These are phyloP conservation scores for Talaromyces stipitatus DNA, from an alignment of 495 filamentous ascomycete genomes.

Conservation along the genomic window DNA sequence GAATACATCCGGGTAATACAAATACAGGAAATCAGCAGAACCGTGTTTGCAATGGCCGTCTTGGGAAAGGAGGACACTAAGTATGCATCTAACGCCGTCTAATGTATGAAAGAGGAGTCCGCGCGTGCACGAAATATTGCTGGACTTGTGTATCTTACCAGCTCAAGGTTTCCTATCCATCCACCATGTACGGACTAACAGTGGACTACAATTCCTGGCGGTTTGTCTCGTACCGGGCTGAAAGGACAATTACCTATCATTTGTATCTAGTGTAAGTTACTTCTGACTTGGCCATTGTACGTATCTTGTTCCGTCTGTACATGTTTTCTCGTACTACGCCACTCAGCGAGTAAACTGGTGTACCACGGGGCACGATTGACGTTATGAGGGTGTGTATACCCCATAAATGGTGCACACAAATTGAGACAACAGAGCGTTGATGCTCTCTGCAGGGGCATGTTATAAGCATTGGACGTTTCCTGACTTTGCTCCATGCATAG, in stretches of 20 bases:
- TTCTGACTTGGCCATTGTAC: too few relatives aligned
- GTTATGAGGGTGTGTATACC: background rate
- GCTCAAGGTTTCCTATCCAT: background rate
- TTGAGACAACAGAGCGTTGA: background rate
- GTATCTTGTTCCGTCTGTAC: too few relatives aligned
- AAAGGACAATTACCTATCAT: background rate
- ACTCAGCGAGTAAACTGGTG: background rate
- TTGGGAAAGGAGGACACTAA: background rate
- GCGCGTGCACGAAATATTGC: background rate
- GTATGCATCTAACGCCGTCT: background rate
- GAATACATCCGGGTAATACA: background rate
- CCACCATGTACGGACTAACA: background rate
- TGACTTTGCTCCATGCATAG: background rate
- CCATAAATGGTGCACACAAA: background rate
- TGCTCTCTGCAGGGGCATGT: background rate
- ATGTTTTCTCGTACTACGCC: background rate
- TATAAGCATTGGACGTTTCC: background rate
- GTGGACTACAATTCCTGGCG: background rate
- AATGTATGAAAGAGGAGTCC: slow-evolving; percentile 1
- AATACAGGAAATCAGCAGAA: background rate
- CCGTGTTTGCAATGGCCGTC: background rate
- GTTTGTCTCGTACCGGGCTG: background rate
- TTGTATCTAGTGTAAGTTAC: background rate
- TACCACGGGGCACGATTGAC: background rate
- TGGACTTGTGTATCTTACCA: background rate